Base-by-base conservation (phyloP, 345 rosid species). In the Dipteronia dyeriana region DNA sequence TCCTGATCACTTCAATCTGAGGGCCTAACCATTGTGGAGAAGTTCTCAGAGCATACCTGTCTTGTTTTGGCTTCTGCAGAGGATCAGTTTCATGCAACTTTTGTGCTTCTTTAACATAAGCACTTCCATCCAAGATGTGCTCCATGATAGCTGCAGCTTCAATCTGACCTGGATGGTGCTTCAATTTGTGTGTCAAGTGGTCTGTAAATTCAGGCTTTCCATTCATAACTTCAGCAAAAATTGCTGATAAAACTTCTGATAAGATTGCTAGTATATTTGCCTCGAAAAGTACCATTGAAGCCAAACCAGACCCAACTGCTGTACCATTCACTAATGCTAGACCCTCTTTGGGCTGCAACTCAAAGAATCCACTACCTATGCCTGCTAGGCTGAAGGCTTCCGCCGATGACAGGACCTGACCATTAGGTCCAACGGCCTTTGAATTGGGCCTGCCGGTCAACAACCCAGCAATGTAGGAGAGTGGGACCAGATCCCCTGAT, bases 21-120 rank as follows among this genome's bases (percentile, higher is more conserved):
- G 97, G 97, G 5, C 97, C 94, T 38, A 92, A 82, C 97, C 97
- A 92, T 64, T 92, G 97, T 9, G 94, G 94, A 1, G 94, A 90
- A 2, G 93, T 90, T 34, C 97, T 75, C 4, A 92, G 89, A 47
- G 97, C 97, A 75, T 92, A 92, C 70, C 93, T 79, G 72, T 92
- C 97, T 62, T 89, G 88, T 70, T 90, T 92, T 0, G 94, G 97
- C 77, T 92, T 92, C 80, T 80, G 90, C 20, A 92, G 80, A 20
- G 97, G 97, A 80, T 92, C 93, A 64, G 82, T 88, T 65, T 90
- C 93, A 43, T 90, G 92, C 19, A 82, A 75, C 75, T 83, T 89
- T 62, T 88, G 75, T 12, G 97, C 97, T 26, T 79, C 80, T 68
- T 90, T 89, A 74, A 90, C 82, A 64, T 84, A 89, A 5, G 86